These are phyloP conservation scores for Sphenostylis stenocarpa DNA, from an alignment of 306 rosid genomes.

Conservation along the genomic window DNA sequence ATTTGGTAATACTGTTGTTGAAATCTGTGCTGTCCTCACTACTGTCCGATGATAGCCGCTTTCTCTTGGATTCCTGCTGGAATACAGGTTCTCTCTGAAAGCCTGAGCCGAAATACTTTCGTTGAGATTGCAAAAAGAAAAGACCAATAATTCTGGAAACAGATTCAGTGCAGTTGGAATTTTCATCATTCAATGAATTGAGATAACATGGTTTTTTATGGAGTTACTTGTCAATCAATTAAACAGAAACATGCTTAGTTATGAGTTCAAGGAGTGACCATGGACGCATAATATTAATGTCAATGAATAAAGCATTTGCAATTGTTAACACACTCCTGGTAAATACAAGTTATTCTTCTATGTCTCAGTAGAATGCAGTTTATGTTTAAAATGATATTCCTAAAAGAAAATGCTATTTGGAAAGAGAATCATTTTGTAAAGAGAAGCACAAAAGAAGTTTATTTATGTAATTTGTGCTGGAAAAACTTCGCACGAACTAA, in stretches of 20 bases:
- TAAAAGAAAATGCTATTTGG: no score
- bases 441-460: no score
- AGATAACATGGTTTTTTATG: no score
- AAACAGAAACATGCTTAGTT: not conserved
- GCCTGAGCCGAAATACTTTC: slow-evolving; percentile 38
- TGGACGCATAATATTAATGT: not conserved
- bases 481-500: no score
- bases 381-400: no score
- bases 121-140: slow-evolving; percentile 16
- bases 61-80: slow-evolving; percentile 47
- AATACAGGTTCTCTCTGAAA: slow-evolving; percentile 26
- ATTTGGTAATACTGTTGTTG: slow-evolving; percentile 32
- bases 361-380: not conserved
- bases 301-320: not conserved
- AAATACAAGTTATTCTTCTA: not conserved
- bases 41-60: slow-evolving; percentile 34
- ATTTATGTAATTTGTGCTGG: no score
- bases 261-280: not conserved
- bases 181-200: not conserved
- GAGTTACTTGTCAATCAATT: not conserved
- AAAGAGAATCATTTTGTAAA: no score
- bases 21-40: slow-evolving; percentile 26
- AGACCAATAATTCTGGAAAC: not conserved
- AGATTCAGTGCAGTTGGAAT: not conserved
- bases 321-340: not conserved